Base-by-base conservation (phyloP, 1,139 yeast species). In the Suhomyces choctaworum region DNA sequence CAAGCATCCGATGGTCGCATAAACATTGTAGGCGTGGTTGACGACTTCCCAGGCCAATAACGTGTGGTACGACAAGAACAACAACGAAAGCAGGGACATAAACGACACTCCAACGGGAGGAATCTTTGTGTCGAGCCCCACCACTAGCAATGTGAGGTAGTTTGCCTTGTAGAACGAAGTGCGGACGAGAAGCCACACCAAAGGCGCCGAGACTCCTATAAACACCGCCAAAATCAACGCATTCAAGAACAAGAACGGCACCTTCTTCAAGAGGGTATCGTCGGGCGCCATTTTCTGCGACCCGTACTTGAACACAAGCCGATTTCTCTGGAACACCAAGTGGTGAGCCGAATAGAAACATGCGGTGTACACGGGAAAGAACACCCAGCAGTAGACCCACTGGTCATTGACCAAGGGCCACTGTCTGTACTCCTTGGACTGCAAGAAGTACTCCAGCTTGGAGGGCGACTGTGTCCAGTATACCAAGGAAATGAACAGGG, bases 1-100 rank as follows among this genome's bases (percentile, higher is more conserved):
- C 32, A 84, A 59, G 46, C 97, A 92, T 0, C 97, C 96, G 42
- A 86, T 73, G 7, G 89, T 74, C 52, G 90, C 73, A 57, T 87
- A 90, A 4, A 88, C 82, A 44, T 78, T 69, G 53, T 80, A 89
- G 2, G 80, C 65, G 40, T 76, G 73, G 56, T 85, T 83, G 22
- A 77, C 60, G 8, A 77, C 41, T 47, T 82, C 89, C 85, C 89
- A 84, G 14, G 69, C 50, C 26, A 72, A 48, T 4, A 71, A 47
- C 4, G 73, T 45, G 8, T 72, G 49, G 42, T 70, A 66, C 4
- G 79, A 60, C 2, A 68, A 48, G 27, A 66, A 55, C 2, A 69
- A 48, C 5, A 74, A 46, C 30, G 64, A 58, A 9, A 68, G 19
- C 27, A 69, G 45, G n/a, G 70, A 58, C 2, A 48, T 41, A 15